Conservation (phyloP, 305 asterid genomes). For the Fraxinus floribunda region DNA sequence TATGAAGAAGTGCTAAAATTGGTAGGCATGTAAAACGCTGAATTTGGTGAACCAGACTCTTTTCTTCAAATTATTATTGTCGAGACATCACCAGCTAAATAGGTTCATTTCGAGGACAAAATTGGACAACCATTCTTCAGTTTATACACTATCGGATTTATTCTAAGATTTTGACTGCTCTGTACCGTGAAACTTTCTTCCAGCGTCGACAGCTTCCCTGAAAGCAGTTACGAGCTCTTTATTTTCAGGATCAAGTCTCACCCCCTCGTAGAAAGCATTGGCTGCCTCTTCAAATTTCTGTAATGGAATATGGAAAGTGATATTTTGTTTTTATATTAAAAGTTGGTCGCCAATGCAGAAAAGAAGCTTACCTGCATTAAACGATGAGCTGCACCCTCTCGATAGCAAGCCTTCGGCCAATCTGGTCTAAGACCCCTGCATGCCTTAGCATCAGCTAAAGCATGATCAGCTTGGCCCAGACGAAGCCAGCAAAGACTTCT, state of each 20-base stretch:
- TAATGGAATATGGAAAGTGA: neutral
- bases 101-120: neutral
- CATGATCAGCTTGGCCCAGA: constrained; percentile 83
- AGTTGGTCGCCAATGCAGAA: neutral
- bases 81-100: neutral
- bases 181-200: constrained; percentile 51
- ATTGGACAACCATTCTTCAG: neutral
- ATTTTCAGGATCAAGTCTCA: constrained; percentile 73
- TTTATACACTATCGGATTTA: neutral
- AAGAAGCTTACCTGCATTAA: constrained; percentile 54
- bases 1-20: neutral
- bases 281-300: constrained; percentile 98
- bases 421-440: constrained; percentile 84
- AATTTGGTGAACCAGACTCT: neutral
- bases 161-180: constrained; percentile 34
- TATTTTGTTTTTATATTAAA: too few species aligned
- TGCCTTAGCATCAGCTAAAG: constrained; percentile 79
- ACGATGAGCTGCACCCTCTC: constrained; percentile 94
- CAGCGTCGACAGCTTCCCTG: constrained; percentile 98
- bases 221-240: constrained; percentile 87
- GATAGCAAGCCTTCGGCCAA: constrained; percentile 94
- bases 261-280: constrained; percentile 88
- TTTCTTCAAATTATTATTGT: neutral
- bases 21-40: neutral
- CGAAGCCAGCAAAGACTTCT: constrained; percentile 94